Evolutionary conservation across 805 yeast genomes (phyloP), one percentile per base, ranked within the genome.

Genomic region (Cyberlindnera mrakii): DNA sequence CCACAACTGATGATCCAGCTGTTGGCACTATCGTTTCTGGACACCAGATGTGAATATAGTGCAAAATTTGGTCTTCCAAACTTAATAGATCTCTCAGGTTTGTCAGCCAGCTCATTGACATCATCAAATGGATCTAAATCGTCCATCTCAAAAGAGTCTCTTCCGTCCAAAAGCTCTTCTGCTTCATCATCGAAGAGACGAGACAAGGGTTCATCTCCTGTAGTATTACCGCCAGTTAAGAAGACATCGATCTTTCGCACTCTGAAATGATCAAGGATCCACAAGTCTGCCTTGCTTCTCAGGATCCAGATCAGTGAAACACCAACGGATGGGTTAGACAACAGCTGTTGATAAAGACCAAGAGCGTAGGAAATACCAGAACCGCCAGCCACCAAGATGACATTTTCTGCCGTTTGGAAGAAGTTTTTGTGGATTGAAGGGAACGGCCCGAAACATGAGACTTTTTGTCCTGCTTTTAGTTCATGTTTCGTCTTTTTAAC

Each of bases 361-460:
- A 80, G 47, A 4, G 82, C 84, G 42, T 74, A 74, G 0, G 89
- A 79, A 10, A 84, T 72, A 1, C 91, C 90, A 2, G 87, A 76
- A 0, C 93, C 93, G 13, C 90, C 91, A 48, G 82, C 75, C 1
- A 83, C 67, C 16, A 83, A 68, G 14, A 67, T 57, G 1, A 79
- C 72, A 33, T 74, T 71, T 30, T 71, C 72, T 0, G 76, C 80
- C 0, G 76, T 68, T 33, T 64, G 60, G 47, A 75, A 71, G 46
- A 77, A 73, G 16, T 66, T 63, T 11, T 54, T 48, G 11, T 73
- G 65, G 4, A 78, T 43, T 5, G 82, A 68, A 3, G 75, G 67
- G 52, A 63, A 75, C 6, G 71, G 64, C 13, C 68, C 68, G 47
- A 66, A 64, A 19, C 74, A 46, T 6, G 77, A 66, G 46, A 70